Percentiles rank a stretch among this genome's conserved stretches.
Conservation (phyloP, 345 rosid species). For the Toxicodendron radicans region DNA sequence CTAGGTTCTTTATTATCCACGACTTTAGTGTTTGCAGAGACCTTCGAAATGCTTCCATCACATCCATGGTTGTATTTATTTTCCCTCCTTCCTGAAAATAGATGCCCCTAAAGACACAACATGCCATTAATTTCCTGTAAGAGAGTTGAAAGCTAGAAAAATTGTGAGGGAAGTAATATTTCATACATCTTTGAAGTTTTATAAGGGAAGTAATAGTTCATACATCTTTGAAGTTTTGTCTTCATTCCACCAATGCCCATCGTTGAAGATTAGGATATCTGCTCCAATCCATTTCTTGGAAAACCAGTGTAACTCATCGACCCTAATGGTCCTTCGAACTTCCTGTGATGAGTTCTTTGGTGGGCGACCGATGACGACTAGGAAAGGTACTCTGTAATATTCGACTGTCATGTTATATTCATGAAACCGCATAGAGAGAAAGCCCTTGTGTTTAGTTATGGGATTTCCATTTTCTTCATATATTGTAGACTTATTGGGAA, state of each 20-base stretch:
- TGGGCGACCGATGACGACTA: conserved; percentile 57
- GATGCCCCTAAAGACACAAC: conserved; percentile 45
- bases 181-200: conserved; percentile 54
- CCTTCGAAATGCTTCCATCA: conserved; percentile 61
- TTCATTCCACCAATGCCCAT: conserved; percentile 89
- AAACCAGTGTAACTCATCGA: conserved; percentile 68
- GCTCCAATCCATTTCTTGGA: conserved; percentile 68
- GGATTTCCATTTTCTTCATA: conserved; percentile 73
- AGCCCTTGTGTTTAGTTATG: conserved; percentile 79
- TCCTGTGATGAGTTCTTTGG: conserved; percentile 41
- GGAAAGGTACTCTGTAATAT: conserved; percentile 77
- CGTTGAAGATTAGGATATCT: conserved; percentile 65
- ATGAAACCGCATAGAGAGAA: conserved; percentile 71
- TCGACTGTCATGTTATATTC: conserved; percentile 72
- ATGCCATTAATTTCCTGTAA: neutral
- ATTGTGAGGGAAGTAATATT: neutral
- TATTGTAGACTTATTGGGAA: conserved; percentile 56
- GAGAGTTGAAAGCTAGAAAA: neutral
- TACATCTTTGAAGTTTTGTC: conserved; percentile 59
- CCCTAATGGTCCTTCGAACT: conserved; percentile 48
- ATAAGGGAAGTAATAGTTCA: neutral
- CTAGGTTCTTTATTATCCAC: conserved; percentile 51
- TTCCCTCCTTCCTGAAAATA: conserved; percentile 69
- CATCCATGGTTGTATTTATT: conserved; percentile 61
- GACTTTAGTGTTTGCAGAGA: conserved; percentile 70